Evolutionary conservation across 768 basidiomycete species (phyloP).

Genomic region (Leccinellum rugosiceps): DNA sequence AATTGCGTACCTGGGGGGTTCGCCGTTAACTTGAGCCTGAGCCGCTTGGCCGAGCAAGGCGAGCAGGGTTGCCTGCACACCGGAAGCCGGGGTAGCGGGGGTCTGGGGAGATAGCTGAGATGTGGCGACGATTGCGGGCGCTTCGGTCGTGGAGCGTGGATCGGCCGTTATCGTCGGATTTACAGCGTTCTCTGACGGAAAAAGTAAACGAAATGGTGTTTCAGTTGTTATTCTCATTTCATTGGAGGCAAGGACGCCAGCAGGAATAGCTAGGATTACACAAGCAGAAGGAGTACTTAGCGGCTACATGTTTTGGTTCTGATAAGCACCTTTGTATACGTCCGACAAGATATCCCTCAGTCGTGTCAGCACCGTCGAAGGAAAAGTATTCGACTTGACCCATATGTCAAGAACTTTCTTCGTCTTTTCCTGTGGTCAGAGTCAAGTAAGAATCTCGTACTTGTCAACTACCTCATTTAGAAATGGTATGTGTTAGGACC

Average conservation of each 20-base stretch:
- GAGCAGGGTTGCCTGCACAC: conserved; percentile 63
- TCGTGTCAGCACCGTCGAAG: conserved; percentile 66
- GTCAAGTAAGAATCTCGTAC: conserved; percentile 32
- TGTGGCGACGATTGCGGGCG: conserved; percentile 26
- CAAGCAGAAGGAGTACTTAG: conserved; percentile 71
- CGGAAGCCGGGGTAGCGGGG: conserved; percentile 22
- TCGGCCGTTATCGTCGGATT: conserved; percentile 36
- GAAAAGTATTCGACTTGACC: conserved; percentile 89
- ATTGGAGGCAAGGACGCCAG: conserved; percentile 40
- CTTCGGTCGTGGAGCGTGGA: conserved; percentile 37
- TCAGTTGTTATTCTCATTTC: conserved; percentile 66
- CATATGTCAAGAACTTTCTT: conserved; percentile 98
- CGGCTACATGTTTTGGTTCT: conserved; percentile 59
- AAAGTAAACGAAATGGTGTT: conserved; percentile 49
- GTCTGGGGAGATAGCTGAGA: conserved; percentile 28
- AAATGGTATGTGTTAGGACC: conserved; percentile 28
- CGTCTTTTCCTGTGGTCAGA: conserved; percentile 80
- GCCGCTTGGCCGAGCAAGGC: conserved; percentile 70
- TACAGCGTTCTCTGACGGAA: conserved; percentile 54
- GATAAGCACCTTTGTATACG: conserved; percentile 86
- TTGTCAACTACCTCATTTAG: conserved; percentile 41
- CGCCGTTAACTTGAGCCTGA: conserved; percentile 42
- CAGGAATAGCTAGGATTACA: conserved; percentile 64
- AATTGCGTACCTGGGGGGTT: conserved; percentile 35
- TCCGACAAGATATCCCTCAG: conserved; percentile 68